Conservation (phyloP, 2,329 filamentous ascomycete genomes). For the Aureobasidium sp. region DNA sequence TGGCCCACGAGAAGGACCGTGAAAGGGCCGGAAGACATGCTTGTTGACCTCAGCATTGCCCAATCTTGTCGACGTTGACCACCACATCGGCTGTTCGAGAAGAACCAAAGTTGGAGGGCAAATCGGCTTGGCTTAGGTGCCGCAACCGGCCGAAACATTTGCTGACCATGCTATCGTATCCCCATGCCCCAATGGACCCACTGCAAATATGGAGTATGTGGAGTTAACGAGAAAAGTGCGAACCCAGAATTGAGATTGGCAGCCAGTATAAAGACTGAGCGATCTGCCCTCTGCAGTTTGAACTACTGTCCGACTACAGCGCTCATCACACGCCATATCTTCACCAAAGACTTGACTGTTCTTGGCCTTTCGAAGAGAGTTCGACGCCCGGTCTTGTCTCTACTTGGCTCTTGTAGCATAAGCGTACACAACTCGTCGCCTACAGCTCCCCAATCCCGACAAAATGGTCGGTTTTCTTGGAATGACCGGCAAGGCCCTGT, state of each 20-base stretch:
- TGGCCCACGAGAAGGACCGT: not conserved
- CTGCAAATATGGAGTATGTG: slow-evolving; percentile 14
- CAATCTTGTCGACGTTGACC: slow-evolving; percentile 4
- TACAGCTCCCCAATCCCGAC: not conserved
- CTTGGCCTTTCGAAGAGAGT: slow-evolving; percentile 1
- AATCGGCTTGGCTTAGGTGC: slow-evolving; percentile 7
- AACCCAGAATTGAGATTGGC: not conserved
- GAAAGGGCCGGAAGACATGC: slow-evolving; percentile 7
- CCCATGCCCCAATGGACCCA: slow-evolving; percentile 8
- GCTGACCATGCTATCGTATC: slow-evolving; percentile 10
- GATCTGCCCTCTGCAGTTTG: slow-evolving; percentile 9
- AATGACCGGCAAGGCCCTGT: slow-evolving; percentile 20
- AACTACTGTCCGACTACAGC: slow-evolving; percentile 6
- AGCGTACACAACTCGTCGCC: slow-evolving; percentile 1
- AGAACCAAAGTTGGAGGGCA: not conserved
- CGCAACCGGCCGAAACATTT: slow-evolving; percentile 3
- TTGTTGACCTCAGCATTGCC: not conserved
- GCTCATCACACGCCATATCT: not conserved
- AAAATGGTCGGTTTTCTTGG: slow-evolving; percentile 14
- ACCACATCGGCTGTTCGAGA: slow-evolving; percentile 3
- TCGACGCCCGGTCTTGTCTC: slow-evolving; percentile 5
- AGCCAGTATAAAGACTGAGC: slow-evolving; percentile 8
- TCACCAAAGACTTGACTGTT: not conserved
- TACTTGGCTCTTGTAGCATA: slow-evolving; percentile 1
- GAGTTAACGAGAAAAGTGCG: slow-evolving; percentile 3